Base-by-base conservation (phyloP, 352 stramenopile species). In the Elongisporangium undulatum region DNA sequence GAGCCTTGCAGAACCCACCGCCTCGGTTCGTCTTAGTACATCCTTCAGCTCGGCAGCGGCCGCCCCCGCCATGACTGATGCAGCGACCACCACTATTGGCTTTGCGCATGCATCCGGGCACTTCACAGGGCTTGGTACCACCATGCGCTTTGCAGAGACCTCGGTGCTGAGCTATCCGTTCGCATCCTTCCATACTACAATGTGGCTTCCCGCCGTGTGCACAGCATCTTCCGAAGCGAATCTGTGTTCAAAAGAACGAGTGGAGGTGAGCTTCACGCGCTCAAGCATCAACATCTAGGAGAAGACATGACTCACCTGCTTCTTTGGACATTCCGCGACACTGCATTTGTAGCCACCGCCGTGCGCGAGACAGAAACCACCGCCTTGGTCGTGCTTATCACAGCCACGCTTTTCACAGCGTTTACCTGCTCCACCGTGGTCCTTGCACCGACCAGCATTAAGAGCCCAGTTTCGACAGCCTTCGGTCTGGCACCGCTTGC, bases 111-210 rank as follows among this genome's bases (percentile, higher is more conserved):
- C 85, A 95, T 17, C 77, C 77, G 0, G 73, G 59, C 39, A 77
- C 73, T 51, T 75, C 77, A 53, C 85, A 95, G 49, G 64, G 77
- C 53, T 85, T 75, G 9, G 75, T 87, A 8, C 86, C 87, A 39
- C 87, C 87, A 53, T 96, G 87, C 26, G 72, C 72, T 60, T 94
- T 95, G 64, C 87, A 96, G 20, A 94, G 61, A 8, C 85, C 76
- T 29, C 72, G 75, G 20, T 81, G 59, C 69, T 89, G 77, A 17
- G 73, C 76, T 24, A 89, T 64, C 22, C 84, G 85, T 52, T 89
- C 75, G 49, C 85, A 94, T 15, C 82, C 81, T 10, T 82, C 79
- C 16, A 92, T 68, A 2, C 65, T 66, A 49, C 85, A 94, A 4
- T 72, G 70, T 12, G 79, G 82, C 54, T 91, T 91, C 13, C 85